phyloP scores from a whole-genome alignment of 352 stramenopile genomes.

The Vaucheria bursata region DNA sequence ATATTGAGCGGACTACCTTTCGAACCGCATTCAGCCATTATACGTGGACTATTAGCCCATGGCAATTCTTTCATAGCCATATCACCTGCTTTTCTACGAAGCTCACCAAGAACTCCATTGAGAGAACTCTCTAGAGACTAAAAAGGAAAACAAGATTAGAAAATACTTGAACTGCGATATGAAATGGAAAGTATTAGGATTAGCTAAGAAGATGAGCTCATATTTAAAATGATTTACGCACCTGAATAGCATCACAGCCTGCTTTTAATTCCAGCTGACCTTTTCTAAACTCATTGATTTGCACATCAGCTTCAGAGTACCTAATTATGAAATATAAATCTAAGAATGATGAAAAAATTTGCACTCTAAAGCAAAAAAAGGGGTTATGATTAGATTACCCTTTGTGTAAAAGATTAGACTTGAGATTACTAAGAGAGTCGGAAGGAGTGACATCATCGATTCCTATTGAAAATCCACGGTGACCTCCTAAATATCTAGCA shows the following conservation, averaged over 20 bases:
- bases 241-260: slow-evolving; percentile 44
- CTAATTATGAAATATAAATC: background rate
- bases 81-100: slow-evolving; percentile 91
- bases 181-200: too few relatives aligned
- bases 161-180: too few relatives aligned
- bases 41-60: slow-evolving; percentile 87
- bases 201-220: too few relatives aligned
- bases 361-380: background rate
- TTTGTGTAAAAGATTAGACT: slow-evolving; percentile 74
- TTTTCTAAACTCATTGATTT: slow-evolving; percentile 47
- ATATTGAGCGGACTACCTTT: slow-evolving; percentile 99
- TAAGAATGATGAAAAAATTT: background rate
- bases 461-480: slow-evolving; percentile 96
- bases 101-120: slow-evolving; percentile 91
- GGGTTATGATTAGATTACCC: background rate
- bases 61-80: slow-evolving; percentile 92
- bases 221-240: too few relatives aligned
- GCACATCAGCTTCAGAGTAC: slow-evolving; percentile 58
- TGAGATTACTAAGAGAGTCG: slow-evolving; percentile 73
- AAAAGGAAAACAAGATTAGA: too few relatives aligned
- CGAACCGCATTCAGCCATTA: slow-evolving; percentile 98
- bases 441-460: slow-evolving; percentile 99
- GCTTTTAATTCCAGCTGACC: slow-evolving; percentile 42
- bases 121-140: slow-evolving; percentile 97
- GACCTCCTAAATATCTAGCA: slow-evolving; percentile 89